phyloP scores from a whole-genome alignment of 176 grass and related monocot genomes.

The Tuctoria greenei region DNA sequence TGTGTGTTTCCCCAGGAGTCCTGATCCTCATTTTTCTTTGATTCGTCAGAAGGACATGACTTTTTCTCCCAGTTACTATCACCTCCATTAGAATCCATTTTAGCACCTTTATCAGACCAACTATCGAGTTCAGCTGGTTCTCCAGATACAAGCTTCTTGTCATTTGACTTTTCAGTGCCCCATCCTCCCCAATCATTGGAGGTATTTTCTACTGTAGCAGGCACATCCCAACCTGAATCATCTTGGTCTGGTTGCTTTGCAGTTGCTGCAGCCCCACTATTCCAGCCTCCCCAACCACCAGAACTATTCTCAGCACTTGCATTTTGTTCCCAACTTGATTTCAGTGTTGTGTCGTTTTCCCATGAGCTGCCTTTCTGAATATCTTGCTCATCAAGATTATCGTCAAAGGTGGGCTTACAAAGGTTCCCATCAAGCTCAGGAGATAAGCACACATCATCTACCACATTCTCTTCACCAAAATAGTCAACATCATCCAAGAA shows the following conservation, averaged over 20 bases:
- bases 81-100: conserved; percentile 13
- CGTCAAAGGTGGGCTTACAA: conserved; percentile 74
- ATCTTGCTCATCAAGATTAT: conserved; percentile 54
- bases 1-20: conserved; percentile 21
- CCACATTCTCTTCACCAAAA: conserved; percentile 54
- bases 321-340: conserved; percentile 50
- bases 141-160: conserved; percentile 27
- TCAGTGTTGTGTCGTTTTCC: conserved; percentile 37
- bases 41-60: not conserved
- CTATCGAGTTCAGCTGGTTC: conserved; percentile 30
- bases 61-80: conserved; percentile 26
- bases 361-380: conserved; percentile 36
- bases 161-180: conserved; percentile 40
- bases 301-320: conserved; percentile 50
- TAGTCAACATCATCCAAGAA: conserved; percentile 84
- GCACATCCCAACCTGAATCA: conserved; percentile 47
- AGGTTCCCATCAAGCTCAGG: conserved; percentile 59
- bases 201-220: conserved; percentile 21
- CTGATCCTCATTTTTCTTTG: conserved; percentile 11
- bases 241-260: conserved; percentile 43
- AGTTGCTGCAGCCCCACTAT: conserved; percentile 35
- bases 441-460: conserved; percentile 67
- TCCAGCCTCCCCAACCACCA: conserved; percentile 66
- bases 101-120: conserved; percentile 38
- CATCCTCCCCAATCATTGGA: conserved; percentile 49